phyloP scores from a whole-genome alignment of 1,284 basidiomycete genomes.

The Naganishia albida region DNA sequence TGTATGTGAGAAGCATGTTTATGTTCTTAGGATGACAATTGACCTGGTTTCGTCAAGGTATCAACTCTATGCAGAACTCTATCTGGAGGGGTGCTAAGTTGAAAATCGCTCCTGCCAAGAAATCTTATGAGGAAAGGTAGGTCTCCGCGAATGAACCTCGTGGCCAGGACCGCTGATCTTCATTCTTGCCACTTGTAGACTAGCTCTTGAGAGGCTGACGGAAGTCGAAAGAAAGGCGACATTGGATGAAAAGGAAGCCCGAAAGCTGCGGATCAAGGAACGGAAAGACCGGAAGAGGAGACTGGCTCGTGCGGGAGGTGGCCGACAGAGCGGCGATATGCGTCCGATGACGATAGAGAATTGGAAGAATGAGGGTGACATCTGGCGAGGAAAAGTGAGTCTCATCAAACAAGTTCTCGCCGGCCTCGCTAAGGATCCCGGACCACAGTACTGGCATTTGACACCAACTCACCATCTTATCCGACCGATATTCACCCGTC shows the following conservation, averaged over 20 bases:
- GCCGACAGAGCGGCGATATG: conserved; percentile 50
- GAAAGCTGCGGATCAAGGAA: conserved; percentile 35
- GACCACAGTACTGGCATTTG: conserved; percentile 46
- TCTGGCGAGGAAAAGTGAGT: conserved; percentile 38
- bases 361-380: conserved; percentile 25
- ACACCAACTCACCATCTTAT: conserved; percentile 40
- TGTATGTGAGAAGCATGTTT: conserved; percentile 38
- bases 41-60: conserved; percentile 36
- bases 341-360: conserved; percentile 38
- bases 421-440: conserved; percentile 2
- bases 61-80: conserved; percentile 52
- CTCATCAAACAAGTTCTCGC: background rate
- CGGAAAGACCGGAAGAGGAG: conserved; percentile 38
- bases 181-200: conserved; percentile 22
- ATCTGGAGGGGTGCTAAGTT: conserved; percentile 52
- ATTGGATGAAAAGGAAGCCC: conserved; percentile 26
- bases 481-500: conserved; percentile 46
- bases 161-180: background rate
- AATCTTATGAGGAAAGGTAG: conserved; percentile 38
- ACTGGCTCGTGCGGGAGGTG: conserved; percentile 41
- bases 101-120: conserved; percentile 50
- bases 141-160: background rate
- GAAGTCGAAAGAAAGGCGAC: conserved; percentile 26
- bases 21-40: background rate
- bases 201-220: conserved; percentile 38